phyloP scores from a whole-genome alignment of 176 grass and related monocot species.

The Ensete glaucum region DNA sequence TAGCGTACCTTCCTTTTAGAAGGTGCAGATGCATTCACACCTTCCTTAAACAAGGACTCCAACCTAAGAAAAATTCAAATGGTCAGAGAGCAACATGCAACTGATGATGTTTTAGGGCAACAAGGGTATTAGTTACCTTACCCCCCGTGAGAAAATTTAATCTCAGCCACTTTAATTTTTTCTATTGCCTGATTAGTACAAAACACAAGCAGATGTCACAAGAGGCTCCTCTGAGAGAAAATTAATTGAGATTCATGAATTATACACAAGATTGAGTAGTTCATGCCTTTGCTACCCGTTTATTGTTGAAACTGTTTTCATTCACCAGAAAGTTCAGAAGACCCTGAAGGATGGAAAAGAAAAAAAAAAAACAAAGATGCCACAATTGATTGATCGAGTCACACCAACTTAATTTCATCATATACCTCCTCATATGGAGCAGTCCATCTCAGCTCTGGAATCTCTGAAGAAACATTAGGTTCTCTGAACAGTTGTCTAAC shows the following conservation, averaged over 20 bases:
- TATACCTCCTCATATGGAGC: conserved; percentile 55
- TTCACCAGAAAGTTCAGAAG: conserved; percentile 62
- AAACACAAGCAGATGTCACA: conserved; percentile 12
- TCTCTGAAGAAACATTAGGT: conserved; percentile 50
- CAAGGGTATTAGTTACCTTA: conserved; percentile 25
- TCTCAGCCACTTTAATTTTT: conserved; percentile 59
- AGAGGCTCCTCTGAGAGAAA: conserved; percentile 19
- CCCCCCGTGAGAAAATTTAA: conserved; percentile 41
- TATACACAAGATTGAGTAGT: conserved; percentile 1
- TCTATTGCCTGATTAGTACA: conserved; percentile 53
- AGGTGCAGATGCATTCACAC: not conserved
- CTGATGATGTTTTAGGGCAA: not conserved
- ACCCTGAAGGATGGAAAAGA: conserved; percentile 28
- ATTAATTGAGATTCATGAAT: not conserved
- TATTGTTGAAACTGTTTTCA: conserved; percentile 73
- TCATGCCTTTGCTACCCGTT: conserved; percentile 65
- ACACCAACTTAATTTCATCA: not conserved
- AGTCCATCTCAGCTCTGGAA: conserved; percentile 60
- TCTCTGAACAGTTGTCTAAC: conserved; percentile 69
- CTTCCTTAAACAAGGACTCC: conserved; percentile 41
- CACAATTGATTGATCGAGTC: not conserved
- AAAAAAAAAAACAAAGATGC: conserved; percentile 1
- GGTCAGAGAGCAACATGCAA: conserved; percentile 2
- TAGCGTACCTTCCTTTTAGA: conserved; percentile 15
- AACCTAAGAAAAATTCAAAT: conserved; percentile 31